Evolutionary conservation across 805 yeast genomes (phyloP).

Genomic region (Ogataea trehaloabstinens): DNA sequence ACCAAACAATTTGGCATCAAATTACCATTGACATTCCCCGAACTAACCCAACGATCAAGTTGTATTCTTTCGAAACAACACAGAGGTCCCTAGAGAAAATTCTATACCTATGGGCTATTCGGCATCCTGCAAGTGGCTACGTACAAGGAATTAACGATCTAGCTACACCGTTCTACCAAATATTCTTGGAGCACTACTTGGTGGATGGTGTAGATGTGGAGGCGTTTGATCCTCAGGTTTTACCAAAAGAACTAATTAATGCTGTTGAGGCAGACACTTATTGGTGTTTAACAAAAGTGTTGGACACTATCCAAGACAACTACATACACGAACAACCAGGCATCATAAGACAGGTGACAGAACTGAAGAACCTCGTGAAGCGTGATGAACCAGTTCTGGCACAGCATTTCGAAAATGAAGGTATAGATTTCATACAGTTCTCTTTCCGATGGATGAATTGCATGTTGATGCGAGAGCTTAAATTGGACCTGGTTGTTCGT

Average conservation of each 20-base stretch:
- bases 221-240: constrained; percentile 55
- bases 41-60: constrained; percentile 79
- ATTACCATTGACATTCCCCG: constrained; percentile 92
- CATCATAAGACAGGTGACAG: constrained; percentile 84
- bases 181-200: constrained; percentile 70
- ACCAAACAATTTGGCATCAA: constrained; percentile 89
- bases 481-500: constrained; percentile 72
- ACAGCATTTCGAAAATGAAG: constrained; percentile 73
- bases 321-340: constrained; percentile 99
- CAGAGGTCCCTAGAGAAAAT: constrained; percentile 80
- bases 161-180: constrained; percentile 89
- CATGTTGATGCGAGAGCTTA: constrained; percentile 88
- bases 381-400: constrained; percentile 76
- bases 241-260: constrained; percentile 59
- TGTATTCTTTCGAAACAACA: constrained; percentile 67
- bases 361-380: constrained; percentile 69
- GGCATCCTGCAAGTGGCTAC: constrained; percentile 97
- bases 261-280: constrained; percentile 92
- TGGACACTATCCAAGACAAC: constrained; percentile 95
- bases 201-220: constrained; percentile 47
- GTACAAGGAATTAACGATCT: constrained; percentile 97
- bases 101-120: constrained; percentile 87
- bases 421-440: constrained; percentile 92
- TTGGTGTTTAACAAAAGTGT: constrained; percentile 90
- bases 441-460: constrained; percentile 99